phyloP scores from a whole-genome alignment of 306 rosid species.

The Boehmeria nivea region DNA sequence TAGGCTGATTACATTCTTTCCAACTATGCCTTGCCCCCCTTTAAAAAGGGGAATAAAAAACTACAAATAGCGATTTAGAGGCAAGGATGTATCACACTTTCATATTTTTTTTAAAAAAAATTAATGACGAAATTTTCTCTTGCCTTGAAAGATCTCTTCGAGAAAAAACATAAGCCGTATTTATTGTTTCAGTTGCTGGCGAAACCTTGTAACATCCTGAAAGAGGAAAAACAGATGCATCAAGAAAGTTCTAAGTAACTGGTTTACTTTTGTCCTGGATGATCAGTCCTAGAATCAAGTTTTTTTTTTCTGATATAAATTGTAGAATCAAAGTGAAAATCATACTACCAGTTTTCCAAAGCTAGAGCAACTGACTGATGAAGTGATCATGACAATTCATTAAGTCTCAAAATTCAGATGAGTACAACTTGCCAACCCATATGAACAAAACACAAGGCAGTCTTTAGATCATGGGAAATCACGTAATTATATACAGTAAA shows the following conservation, averaged over 20 bases:
- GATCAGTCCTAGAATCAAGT: too few species aligned
- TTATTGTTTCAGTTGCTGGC: slow-evolving; percentile 52
- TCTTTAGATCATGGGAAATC: background rate
- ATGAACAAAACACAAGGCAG: background rate
- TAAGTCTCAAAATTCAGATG: too few species aligned
- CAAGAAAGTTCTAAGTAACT: background rate
- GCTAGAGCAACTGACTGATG: too few species aligned
- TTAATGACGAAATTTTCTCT: slow-evolving; percentile 16
- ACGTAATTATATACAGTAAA: too few species aligned
- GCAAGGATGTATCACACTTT: background rate
- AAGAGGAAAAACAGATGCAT: slow-evolving; percentile 25
- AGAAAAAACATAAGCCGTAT: slow-evolving; percentile 73
- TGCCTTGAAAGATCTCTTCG: slow-evolving; percentile 82
- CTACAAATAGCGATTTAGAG: background rate
- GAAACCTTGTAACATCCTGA: slow-evolving; percentile 65
- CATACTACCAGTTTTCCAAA: too few species aligned
- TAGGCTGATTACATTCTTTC: background rate
- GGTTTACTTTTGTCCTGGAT: too few species aligned
- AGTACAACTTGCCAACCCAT: background rate
- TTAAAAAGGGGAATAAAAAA: too few species aligned
- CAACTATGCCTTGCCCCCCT: background rate
- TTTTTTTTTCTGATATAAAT: too few species aligned
- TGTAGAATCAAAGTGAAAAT: too few species aligned
- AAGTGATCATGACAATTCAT: too few species aligned
- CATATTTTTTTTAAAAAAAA: slow-evolving; percentile 5